Percentiles rank a stretch among this genome's conserved stretches.
Conservation (phyloP, 2,329 filamentous ascomycete genomes). For the Colletotrichum scovillei region DNA sequence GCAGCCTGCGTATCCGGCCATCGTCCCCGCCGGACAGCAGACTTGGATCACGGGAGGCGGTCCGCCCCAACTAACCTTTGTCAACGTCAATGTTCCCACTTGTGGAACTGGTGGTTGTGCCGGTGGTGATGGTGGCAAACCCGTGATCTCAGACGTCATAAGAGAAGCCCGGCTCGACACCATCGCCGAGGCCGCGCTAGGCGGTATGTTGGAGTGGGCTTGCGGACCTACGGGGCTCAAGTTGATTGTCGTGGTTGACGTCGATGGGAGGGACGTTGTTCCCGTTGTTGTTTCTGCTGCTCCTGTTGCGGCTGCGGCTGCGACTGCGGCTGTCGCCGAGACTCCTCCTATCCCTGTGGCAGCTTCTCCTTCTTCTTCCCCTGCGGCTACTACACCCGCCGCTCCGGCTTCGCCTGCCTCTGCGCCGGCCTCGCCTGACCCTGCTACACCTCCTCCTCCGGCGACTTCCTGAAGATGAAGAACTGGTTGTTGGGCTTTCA, state of each 20-base stretch:
- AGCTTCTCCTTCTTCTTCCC: background rate
- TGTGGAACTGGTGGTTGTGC: background rate
- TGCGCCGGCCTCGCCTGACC: background rate
- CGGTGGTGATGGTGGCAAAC: background rate
- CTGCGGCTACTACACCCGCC: background rate
- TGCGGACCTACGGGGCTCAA: constrained; percentile 18
- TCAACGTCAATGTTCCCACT: background rate
- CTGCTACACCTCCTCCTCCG: background rate
- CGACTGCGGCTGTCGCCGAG: background rate
- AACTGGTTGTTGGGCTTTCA: too few relatives aligned
- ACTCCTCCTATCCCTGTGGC: background rate
- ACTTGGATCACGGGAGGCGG: background rate
- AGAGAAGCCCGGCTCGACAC: constrained; percentile 4
- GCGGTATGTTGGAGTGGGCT: constrained; percentile 17
- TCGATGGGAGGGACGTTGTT: background rate
- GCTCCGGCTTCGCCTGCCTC: background rate
- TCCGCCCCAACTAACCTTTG: background rate
- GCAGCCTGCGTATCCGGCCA: background rate
- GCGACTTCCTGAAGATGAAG: background rate
- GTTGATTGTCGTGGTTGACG: constrained; percentile 16
- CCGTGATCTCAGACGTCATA: constrained; percentile 19
- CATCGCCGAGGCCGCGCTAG: background rate
- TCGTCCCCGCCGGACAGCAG: background rate
- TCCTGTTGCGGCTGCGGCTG: background rate
- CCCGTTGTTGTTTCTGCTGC: background rate